Evolutionary conservation across 345 rosid genomes (phyloP).

Genomic region (Salix dunnii): DNA sequence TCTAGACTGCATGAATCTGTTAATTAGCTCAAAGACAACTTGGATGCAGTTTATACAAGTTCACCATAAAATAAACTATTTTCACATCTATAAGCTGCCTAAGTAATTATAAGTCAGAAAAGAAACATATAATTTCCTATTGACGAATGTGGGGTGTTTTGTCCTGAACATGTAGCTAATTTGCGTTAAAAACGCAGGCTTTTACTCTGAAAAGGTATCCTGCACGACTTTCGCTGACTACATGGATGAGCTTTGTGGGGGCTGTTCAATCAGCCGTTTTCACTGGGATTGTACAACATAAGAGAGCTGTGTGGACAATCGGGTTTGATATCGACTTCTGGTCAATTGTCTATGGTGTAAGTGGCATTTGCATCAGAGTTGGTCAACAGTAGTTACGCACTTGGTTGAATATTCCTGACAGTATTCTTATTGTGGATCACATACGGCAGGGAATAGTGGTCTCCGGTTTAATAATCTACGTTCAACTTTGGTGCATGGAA

Average conservation of each 20-base stretch:
- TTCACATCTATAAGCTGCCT: too few species aligned
- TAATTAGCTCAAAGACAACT: too few species aligned
- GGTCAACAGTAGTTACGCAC: not conserved
- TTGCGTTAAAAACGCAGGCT: slow-evolving; percentile 34
- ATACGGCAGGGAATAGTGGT: slow-evolving; percentile 50
- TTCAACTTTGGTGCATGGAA: slow-evolving; percentile 60
- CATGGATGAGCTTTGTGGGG: slow-evolving; percentile 62
- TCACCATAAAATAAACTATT: too few species aligned
- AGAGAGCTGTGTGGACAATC: slow-evolving; percentile 46
- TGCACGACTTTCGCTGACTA: slow-evolving; percentile 56
- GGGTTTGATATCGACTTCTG: slow-evolving; percentile 53
- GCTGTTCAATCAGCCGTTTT: slow-evolving; percentile 60
- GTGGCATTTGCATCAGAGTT: slow-evolving; percentile 1
- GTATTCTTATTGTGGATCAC: not conserved
- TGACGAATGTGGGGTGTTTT: not conserved
- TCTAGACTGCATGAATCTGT: not conserved
- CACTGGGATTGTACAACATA: slow-evolving; percentile 43
- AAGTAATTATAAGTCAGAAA: too few species aligned
- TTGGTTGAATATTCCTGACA: not conserved
- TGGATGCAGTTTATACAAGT: too few species aligned
- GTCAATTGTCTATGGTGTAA: slow-evolving; percentile 59
- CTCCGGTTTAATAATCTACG: slow-evolving; percentile 41
- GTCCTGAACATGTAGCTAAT: not conserved
- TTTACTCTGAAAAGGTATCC: slow-evolving; percentile 56
- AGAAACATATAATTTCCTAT: too few species aligned